Base-by-base conservation (phyloP, 257 asterid species). In the Gentiana macrophylla region DNA sequence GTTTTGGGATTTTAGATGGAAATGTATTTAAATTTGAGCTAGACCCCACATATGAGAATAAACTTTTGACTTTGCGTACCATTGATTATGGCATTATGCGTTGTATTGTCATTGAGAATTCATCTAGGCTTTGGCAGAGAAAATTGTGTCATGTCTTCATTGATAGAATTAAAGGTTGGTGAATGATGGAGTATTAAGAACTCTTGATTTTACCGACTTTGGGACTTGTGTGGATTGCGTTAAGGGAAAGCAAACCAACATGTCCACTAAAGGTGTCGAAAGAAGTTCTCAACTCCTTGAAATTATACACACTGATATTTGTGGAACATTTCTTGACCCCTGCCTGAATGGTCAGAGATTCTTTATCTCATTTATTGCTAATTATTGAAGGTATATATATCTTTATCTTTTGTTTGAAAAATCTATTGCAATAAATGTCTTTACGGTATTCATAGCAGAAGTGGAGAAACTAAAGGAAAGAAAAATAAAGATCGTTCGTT, bases 281-380 rank as follows among this genome's bases (percentile, higher is more conserved):
- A 50, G 55, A 24, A 50, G 55, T 12, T 24, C 55, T 13, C 33
- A 50, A 50, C 4, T 24, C 6, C 55, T 50, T 50, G 34, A 50
- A 24, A 50, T 50, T 9, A 50, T 50, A 12, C 55, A 50, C 32
- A 11, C 55, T n/a, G 55, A 50, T 24, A 50, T n/a, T 24, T 24
- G 45, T 38, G 4, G 2, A 15, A 15, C 24, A 15, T 15, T 15
- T 24, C 34, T 35, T 50, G n/a, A 24, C 1, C 24, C 24, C 24
- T 15, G 24, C 24, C 24, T 15, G 24, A 15, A 12, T 50, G 8
- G 55, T 11, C 55, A 50, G 24, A 15, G n/a, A 11, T 50, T 4
- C 24, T 50, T 50, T 6, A 50, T 50, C 55, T 50, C 55, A 12
- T 50, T 24, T 24, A 50, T 50, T 50, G 55, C n/a, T 50, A 5